Evolutionary conservation across 1,284 basidiomycete genomes (phyloP).

Genomic region (Phaffia rhodozyma): DNA sequence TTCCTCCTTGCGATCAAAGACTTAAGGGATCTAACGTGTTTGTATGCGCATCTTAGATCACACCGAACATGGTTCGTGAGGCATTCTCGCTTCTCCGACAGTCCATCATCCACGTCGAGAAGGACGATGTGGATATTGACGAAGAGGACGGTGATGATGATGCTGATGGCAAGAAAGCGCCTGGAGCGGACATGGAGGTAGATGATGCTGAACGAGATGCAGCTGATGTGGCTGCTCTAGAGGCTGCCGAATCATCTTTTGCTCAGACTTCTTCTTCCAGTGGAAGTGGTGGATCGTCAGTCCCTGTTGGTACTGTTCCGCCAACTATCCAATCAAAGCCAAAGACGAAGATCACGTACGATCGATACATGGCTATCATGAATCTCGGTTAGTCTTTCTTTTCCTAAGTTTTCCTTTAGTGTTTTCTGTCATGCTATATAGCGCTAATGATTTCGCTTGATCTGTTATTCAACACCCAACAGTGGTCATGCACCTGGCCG

Average conservation of each 20-base stretch:
- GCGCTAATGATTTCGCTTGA: neutral
- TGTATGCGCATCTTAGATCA: conserved; percentile 47
- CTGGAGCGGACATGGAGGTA: conserved; percentile 27
- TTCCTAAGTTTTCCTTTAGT: neutral
- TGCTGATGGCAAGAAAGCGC: conserved; percentile 39
- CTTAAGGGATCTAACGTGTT: neutral
- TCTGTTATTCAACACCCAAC: neutral
- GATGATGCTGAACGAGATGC: conserved; percentile 41
- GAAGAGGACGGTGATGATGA: conserved; percentile 68
- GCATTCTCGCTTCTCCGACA: conserved; percentile 86
- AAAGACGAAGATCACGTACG: conserved; percentile 82
- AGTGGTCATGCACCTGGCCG: conserved; percentile 68
- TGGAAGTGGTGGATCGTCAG: neutral
- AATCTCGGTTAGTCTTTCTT: conserved; percentile 42
- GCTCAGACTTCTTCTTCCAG: conserved; percentile 19
- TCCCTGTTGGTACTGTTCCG: conserved; percentile 29
- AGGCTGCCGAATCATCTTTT: conserved; percentile 32
- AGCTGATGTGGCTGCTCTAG: conserved; percentile 35
- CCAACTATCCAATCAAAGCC: conserved; percentile 46
- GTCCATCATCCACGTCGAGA: conserved; percentile 98
- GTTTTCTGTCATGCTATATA: neutral
- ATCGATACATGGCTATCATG: conserved; percentile 84
- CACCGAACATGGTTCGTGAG: conserved; percentile 85
- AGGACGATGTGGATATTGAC: conserved; percentile 96
- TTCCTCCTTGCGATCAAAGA: neutral